Percentiles rank a stretch among this genome's conserved stretches.
These are phyloP conservation scores for Hemileia vastatrix DNA, from an alignment of 1,284 basidiomycete genomes.

Conservation along the genomic window DNA sequence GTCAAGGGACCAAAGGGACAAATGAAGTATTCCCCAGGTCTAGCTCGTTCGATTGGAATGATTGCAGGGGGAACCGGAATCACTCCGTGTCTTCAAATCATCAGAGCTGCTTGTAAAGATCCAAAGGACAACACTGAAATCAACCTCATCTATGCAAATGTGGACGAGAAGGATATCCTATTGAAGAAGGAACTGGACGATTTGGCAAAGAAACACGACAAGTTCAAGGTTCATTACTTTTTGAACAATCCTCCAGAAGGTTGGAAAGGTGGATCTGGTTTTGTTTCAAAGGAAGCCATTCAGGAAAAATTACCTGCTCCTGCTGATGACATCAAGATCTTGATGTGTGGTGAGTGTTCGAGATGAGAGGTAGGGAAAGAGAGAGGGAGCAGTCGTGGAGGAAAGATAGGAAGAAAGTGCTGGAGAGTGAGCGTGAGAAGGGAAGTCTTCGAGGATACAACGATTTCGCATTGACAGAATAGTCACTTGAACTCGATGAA, in stretches of 20 bases:
- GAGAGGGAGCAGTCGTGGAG: no score
- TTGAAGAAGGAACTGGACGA: slow-evolving; percentile 76
- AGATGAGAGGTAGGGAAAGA: no score
- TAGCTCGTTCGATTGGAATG: slow-evolving; percentile 75
- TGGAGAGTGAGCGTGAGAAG: no score
- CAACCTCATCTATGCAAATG: slow-evolving; percentile 96
- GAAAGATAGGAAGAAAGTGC: no score
- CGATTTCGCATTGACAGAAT: no score
- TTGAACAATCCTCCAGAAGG: slow-evolving; percentile 82
- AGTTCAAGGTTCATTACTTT: slow-evolving; percentile 57
- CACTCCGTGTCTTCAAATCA: slow-evolving; percentile 84
- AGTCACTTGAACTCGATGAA: no score
- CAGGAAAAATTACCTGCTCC: slow-evolving; percentile 50
- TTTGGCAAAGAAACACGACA: slow-evolving; percentile 58
- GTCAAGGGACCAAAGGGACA: slow-evolving; percentile 94
- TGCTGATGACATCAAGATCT: slow-evolving; percentile 41
- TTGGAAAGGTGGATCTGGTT: slow-evolving; percentile 87
- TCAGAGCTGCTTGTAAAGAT: slow-evolving; percentile 78
- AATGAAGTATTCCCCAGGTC: slow-evolving; percentile 53
- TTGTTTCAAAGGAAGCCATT: slow-evolving; percentile 90
- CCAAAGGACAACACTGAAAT: slow-evolving; percentile 70
- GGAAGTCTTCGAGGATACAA: no score
- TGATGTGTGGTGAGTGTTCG: slow-evolving; percentile 48
- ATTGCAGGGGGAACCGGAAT: slow-evolving; percentile 90
- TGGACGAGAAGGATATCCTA: slow-evolving; percentile 52